These are phyloP conservation scores for Suillus subalutaceus DNA, from an alignment of 768 basidiomycete species.

Conservation along the genomic window DNA sequence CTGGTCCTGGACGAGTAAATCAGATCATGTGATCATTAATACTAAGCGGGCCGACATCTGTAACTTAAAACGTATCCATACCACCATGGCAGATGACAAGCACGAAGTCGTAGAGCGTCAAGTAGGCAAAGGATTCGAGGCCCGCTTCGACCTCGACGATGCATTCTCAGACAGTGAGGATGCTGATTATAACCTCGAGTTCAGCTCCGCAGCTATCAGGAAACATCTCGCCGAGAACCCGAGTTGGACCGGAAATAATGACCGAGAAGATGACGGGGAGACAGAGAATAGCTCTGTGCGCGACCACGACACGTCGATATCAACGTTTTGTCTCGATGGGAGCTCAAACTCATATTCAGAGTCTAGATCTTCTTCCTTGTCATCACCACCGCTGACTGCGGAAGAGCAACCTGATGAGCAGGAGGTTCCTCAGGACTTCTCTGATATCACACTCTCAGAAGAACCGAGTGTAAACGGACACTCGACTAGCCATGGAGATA, in stretches of 20 bases:
- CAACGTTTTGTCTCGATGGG: constrained; percentile 59
- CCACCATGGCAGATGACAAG: constrained; percentile 18
- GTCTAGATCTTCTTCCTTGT: constrained; percentile 26
- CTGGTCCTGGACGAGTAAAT: not conserved
- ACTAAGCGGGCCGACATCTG: not conserved
- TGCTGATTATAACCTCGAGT: constrained; percentile 49
- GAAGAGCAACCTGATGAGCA: constrained; percentile 11
- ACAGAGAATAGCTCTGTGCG: constrained; percentile 37
- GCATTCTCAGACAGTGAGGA: constrained; percentile 67
- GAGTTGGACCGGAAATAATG: constrained; percentile 38
- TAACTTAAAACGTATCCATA: not conserved
- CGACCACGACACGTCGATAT: constrained; percentile 51
- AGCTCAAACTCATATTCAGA: constrained; percentile 22
- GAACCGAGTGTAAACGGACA: constrained; percentile 8
- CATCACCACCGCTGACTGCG: constrained; percentile 16
- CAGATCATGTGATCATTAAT: not conserved
- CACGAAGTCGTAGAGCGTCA: constrained; percentile 23
- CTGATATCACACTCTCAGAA: constrained; percentile 29
- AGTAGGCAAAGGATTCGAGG: constrained; percentile 26
- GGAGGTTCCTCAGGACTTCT: constrained; percentile 21
- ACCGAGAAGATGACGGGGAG: constrained; percentile 28
- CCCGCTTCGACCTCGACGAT: constrained; percentile 58
- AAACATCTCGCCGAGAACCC: constrained; percentile 59
- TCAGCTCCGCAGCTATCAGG: constrained; percentile 64
- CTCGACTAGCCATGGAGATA: constrained; percentile 1